Conservation (phyloP, 2,329 filamentous ascomycete genomes). For the Fusarium sp. region DNA sequence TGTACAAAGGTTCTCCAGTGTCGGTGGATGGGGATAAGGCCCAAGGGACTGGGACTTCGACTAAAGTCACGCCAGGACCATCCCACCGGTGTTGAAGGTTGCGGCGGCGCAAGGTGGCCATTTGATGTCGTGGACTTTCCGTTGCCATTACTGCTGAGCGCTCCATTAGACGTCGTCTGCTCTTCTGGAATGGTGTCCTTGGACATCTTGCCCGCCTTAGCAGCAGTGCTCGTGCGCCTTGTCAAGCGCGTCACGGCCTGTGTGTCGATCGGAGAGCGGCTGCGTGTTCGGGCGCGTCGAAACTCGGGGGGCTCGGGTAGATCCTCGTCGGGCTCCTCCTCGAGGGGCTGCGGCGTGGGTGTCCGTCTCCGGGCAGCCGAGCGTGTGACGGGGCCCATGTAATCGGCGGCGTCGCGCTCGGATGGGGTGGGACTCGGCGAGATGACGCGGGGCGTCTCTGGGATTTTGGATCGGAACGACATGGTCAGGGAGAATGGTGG, state of each 20-base stretch:
- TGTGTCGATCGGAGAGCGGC: conserved; percentile 72
- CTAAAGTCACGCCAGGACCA: conserved; percentile 90
- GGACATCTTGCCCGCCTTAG: conserved; percentile 43
- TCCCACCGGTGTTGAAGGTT: conserved; percentile 65
- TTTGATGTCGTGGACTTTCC: conserved; percentile 55
- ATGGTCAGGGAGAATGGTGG: conserved; percentile 69
- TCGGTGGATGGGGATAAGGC: conserved; percentile 93
- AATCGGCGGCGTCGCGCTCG: conserved; percentile 50
- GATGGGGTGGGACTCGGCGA: conserved; percentile 80
- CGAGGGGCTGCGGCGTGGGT: conserved; percentile 67
- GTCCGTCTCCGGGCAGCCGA: conserved; percentile 72
- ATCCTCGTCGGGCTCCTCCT: conserved; percentile 66
- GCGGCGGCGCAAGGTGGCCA: conserved; percentile 77
- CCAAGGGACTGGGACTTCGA: conserved; percentile 89
- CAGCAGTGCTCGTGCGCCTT: conserved; percentile 54
- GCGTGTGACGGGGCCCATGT: conserved; percentile 80
- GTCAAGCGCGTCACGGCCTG: conserved; percentile 65
- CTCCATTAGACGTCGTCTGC: conserved; percentile 46
- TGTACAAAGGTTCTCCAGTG: conserved; percentile 94
- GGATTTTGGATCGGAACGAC: conserved; percentile 67
- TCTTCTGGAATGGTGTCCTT: conserved; percentile 35
- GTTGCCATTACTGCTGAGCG: conserved; percentile 49
- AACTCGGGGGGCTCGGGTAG: conserved; percentile 57
- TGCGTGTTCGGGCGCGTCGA: conserved; percentile 75
- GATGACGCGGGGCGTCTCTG: conserved; percentile 86